Percentiles rank a stretch among this genome's conserved stretches.
These are phyloP conservation scores for Penicillium sp. DNA, from an alignment of 2,329 filamentous ascomycete genomes.

Conservation along the genomic window DNA sequence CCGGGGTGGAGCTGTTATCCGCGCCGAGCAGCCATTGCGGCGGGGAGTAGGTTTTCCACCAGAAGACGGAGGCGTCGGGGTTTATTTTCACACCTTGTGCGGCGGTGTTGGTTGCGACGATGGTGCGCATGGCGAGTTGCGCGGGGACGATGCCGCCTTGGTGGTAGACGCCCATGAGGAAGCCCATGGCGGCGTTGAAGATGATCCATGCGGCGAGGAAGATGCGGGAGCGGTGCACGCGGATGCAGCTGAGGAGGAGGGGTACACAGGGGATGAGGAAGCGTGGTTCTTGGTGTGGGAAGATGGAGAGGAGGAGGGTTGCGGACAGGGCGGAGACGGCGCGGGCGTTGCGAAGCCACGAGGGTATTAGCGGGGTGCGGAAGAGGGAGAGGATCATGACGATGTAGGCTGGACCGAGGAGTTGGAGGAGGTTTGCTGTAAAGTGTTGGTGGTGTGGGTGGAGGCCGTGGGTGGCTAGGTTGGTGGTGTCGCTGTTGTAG, in stretches of 20 bases:
- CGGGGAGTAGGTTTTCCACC: slow-evolving; percentile 60
- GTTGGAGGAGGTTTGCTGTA: slow-evolving; percentile 68
- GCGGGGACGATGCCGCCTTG: slow-evolving; percentile 56
- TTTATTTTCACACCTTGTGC: slow-evolving; percentile 27
- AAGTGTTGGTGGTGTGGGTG: slow-evolving; percentile 79
- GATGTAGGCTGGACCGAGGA: slow-evolving; percentile 69
- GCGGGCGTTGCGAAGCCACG: slow-evolving; percentile 42
- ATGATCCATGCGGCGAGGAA: slow-evolving; percentile 50
- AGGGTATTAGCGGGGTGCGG: slow-evolving; percentile 32
- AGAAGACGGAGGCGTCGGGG: slow-evolving; percentile 46
- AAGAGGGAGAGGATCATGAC: slow-evolving; percentile 56
- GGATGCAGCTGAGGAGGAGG: slow-evolving; percentile 53
- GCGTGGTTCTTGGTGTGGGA: slow-evolving; percentile 56
- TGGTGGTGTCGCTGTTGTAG: slow-evolving; percentile 71
- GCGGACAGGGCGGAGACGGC: slow-evolving; percentile 48
- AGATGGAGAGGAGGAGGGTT: slow-evolving; percentile 47
- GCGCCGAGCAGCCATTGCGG: slow-evolving; percentile 54
- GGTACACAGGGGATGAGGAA: slow-evolving; percentile 56
- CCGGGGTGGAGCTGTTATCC: slow-evolving; percentile 29
- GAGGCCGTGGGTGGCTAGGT: slow-evolving; percentile 73
- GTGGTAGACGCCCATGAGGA: slow-evolving; percentile 56
- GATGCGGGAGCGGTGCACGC: slow-evolving; percentile 41
- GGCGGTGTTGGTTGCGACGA: slow-evolving; percentile 34
- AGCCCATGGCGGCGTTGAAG: slow-evolving; percentile 53
- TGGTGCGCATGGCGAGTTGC: slow-evolving; percentile 49